These are phyloP conservation scores for Pyrus bretschneideri DNA, from an alignment of 306 rosid species.

Conservation along the genomic window DNA sequence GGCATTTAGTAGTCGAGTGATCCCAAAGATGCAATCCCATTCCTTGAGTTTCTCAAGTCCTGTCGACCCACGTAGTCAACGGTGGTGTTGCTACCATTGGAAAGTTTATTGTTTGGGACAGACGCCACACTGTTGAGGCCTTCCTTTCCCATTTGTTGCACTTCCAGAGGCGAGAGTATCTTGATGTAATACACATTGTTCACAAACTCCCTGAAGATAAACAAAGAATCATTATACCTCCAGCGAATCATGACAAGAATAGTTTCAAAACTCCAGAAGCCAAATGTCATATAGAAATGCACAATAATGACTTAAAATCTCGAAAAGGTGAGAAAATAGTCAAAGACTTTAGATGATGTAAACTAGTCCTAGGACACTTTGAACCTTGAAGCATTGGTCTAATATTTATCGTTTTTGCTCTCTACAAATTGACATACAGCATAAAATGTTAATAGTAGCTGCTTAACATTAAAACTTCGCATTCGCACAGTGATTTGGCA, in stretches of 20 bases:
- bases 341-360: neutral
- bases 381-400: neutral
- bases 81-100: conserved; percentile 30
- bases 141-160: conserved; percentile 61
- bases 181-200: conserved; percentile 64
- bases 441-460: neutral
- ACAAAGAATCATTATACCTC: neutral
- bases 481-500: neutral
- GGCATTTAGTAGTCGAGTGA: conserved; percentile 41
- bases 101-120: conserved; percentile 32
- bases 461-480: neutral
- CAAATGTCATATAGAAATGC: neutral
- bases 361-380: neutral
- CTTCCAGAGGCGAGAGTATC: conserved; percentile 60
- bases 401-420: neutral
- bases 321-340: neutral
- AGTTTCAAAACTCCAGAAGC: neutral
- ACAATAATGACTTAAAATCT: neutral
- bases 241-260: neutral
- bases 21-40: conserved; percentile 52
- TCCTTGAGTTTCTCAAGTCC: conserved; percentile 47
- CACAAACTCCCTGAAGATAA: conserved; percentile 59
- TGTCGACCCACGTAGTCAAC: conserved; percentile 39
- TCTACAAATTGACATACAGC: neutral
- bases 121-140: conserved; percentile 29